Base-by-base conservation (phyloP, 2,329 filamentous ascomycete genomes). In the Fusarium albosuccineum region DNA sequence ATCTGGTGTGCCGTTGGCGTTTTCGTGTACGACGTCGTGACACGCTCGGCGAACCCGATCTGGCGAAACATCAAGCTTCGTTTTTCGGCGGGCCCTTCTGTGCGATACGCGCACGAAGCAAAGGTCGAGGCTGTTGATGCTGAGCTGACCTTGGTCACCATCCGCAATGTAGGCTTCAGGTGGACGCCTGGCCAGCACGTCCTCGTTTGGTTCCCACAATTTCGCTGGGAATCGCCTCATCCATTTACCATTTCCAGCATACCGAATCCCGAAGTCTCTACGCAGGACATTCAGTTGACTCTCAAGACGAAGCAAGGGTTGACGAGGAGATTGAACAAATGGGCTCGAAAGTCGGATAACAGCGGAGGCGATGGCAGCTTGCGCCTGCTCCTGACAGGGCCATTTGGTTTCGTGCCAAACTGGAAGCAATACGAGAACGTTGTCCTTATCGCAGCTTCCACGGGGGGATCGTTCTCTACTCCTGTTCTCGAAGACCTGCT, bases 111-210 rank as follows among this genome's bases (percentile, higher is more conserved):
- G 3, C 33, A 71, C 17, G 61, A 74, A 5, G 70, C 72, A 3
- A 51, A 57, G 3, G 41, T 66, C 7, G 57, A 62, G 16, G 62
- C 71, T 5, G 39, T 70, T 5, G 71, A 73, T 14, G 48, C 57
- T 13, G 71, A 73, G 6, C 34, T 73, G 22, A 71, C 71, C 0
- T 30, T 64, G 1, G 52, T 74, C 22, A 71, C 66, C 2, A 52
- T 73, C 17, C 67, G 54, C 13, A 71, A 71, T 5, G 57, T 66
- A 9, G 62, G 62, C 0, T 74, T 74, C 4, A 59, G 14, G 1
- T 75, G 73, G 73, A 57, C 22, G 5, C 70, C 73, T 0, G 73
- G 73, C 9, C 73, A 75, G 41, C 73, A 75, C 44, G 59, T 75
- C 7, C 56, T 75, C 7, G 48, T 75, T 13, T 75, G 73, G 73